phyloP scores from a whole-genome alignment of 768 basidiomycete genomes.

The Boletus reticuloceps region DNA sequence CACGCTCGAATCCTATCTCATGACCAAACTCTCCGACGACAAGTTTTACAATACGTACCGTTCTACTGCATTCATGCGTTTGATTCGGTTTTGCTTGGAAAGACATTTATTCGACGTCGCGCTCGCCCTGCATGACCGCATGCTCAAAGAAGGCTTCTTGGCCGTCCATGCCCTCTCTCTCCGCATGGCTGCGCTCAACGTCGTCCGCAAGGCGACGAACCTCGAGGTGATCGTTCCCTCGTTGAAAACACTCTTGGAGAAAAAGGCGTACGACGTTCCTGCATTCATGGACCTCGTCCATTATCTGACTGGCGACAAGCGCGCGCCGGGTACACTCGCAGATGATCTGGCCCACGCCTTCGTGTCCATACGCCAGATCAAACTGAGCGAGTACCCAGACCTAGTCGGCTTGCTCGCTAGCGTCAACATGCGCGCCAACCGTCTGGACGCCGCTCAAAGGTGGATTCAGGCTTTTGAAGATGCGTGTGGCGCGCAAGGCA shows the following conservation, averaged over 20 bases:
- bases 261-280: constrained; percentile 15
- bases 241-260: constrained; percentile 15
- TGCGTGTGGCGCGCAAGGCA: constrained; percentile 17
- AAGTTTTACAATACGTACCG: constrained; percentile 30
- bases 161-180: constrained; percentile 38
- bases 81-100: constrained; percentile 42
- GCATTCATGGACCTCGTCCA: constrained; percentile 29
- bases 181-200: constrained; percentile 37
- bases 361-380: constrained; percentile 12
- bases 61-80: constrained; percentile 34
- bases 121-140: constrained; percentile 38
- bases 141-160: constrained; percentile 40
- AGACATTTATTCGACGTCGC: constrained; percentile 39
- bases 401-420: constrained; percentile 39
- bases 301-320: constrained; percentile 18
- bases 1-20: constrained; percentile 20
- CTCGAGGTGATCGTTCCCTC: background rate
- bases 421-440: constrained; percentile 33
- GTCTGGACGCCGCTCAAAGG: constrained; percentile 27
- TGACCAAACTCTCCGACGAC: constrained; percentile 20
- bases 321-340: constrained; percentile 10
- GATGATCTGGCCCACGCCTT: constrained; percentile 25
- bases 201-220: constrained; percentile 13
- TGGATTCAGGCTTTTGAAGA: constrained; percentile 30
- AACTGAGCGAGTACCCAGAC: constrained; percentile 28